A percentile compares a stretch with the other conserved stretches of the same genome.
phyloP scores from a whole-genome alignment of 345 rosid genomes.

The Physaria fendleri region DNA sequence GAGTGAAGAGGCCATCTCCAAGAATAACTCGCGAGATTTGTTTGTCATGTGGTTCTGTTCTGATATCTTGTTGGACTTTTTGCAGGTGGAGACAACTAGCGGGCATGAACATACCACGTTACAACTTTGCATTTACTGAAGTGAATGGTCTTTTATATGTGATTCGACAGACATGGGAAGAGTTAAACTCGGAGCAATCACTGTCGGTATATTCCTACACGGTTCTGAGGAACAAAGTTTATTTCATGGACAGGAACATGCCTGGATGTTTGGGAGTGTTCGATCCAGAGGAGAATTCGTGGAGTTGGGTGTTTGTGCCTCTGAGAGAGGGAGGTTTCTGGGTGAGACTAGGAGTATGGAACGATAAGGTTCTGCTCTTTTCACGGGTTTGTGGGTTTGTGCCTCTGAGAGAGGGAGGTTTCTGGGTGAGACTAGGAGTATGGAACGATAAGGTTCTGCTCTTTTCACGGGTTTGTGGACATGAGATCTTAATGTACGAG shows the following conservation, averaged over 20 bases:
- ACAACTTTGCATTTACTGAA: slow-evolving; percentile 77
- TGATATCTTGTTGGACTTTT: background rate
- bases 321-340: slow-evolving; percentile 63
- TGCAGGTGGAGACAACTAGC: slow-evolving; percentile 76
- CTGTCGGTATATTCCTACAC: slow-evolving; percentile 86
- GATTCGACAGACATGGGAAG: slow-evolving; percentile 56
- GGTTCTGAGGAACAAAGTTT: slow-evolving; percentile 58
- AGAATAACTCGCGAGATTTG: no score
- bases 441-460: slow-evolving; percentile 59
- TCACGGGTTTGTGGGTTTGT: slow-evolving; percentile 45
- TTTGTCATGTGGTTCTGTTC: no score
- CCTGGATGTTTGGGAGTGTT: slow-evolving; percentile 62
- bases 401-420: slow-evolving; percentile 66
- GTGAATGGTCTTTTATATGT: slow-evolving; percentile 68
- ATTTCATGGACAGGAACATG: slow-evolving; percentile 83
- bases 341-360: slow-evolving; percentile 57
- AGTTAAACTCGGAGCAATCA: slow-evolving; percentile 56
- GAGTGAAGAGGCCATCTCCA: no score
- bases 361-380: slow-evolving; percentile 65
- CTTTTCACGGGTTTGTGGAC: slow-evolving; percentile 49
- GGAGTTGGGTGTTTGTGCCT: slow-evolving; percentile 70
- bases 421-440: slow-evolving; percentile 56
- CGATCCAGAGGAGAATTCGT: slow-evolving; percentile 48
- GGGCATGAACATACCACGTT: slow-evolving; percentile 65
- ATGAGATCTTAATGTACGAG: slow-evolving; percentile 57